A percentile compares a stretch with the other conserved stretches of the same genome.
Evolutionary conservation across 2,329 filamentous ascomycete genomes (phyloP).

Genomic region (Metarhizium robertsii): DNA sequence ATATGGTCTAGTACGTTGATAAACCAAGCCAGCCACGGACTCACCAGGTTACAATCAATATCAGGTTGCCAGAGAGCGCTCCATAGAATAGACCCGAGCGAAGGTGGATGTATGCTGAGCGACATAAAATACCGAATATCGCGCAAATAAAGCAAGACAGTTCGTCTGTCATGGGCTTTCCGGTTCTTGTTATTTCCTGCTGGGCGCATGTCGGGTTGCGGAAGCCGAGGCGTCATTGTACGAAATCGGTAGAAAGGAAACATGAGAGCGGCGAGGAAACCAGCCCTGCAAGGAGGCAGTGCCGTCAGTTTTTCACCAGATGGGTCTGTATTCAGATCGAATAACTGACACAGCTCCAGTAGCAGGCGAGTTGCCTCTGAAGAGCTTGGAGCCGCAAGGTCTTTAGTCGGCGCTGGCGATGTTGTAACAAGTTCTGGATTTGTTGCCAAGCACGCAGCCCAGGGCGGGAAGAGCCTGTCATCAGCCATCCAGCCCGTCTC

Average conservation of each 20-base stretch:
- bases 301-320: neutral
- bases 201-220: neutral
- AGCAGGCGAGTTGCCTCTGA: neutral
- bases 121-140: constrained; percentile 15
- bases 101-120: constrained; percentile 9
- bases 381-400: neutral
- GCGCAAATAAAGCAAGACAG: constrained; percentile 3
- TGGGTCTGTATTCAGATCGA: neutral
- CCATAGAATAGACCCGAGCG: constrained; percentile 12
- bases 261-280: constrained; percentile 2
- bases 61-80: constrained; percentile 17
- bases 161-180: neutral
- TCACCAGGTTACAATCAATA: constrained; percentile 14
- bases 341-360: constrained; percentile 1
- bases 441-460: neutral
- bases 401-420: neutral
- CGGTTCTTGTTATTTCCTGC: neutral
- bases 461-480: neutral
- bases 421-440: neutral
- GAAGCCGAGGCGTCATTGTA: neutral
- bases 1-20: constrained; percentile 6
- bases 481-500: neutral
- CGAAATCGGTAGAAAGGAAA: constrained; percentile 1
- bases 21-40: constrained; percentile 12
- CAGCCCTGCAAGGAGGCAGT: neutral